Base-by-base conservation (phyloP, 2,329 filamentous ascomycete genomes). In the Fusarium albosuccineum region DNA sequence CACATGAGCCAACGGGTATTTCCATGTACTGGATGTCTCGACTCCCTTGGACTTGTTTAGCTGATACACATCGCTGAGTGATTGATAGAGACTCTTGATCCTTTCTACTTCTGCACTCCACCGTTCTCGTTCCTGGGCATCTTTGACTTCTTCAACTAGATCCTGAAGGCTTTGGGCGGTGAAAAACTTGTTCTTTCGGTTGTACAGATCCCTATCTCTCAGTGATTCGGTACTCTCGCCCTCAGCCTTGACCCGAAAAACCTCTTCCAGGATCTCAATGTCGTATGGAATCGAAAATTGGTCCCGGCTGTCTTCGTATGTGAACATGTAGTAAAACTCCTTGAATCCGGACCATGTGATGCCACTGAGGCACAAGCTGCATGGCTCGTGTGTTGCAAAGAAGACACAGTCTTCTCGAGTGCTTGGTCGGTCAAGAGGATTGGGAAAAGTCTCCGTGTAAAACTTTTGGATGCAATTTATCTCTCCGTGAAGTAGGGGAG, bases 391-490 rank as follows among this genome's bases (percentile, higher is more conserved):
- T 0, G 86, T 87, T 5, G 85, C 83, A 60, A 88, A 81, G 77
- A 88, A 88, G 71, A 88, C 70, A 76, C 85, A 87, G 69, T 85
- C 83, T 9, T 76, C 74, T 5, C 68, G 63, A 2, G 81, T 77
- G 37, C 74, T 74, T 0, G 82, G 82, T 1, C 83, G 79, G 10
- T 76, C 68, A 36, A 73, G 60, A 4, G 81, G 70, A 46, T 75
- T 64, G 11, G 79, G 73, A 61, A 77, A 76, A 17, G 71, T 70
- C 1, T 72, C 72, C 0, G 79, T 79, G 75, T 86, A 88, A 77
- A 88, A 88, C 33, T 82, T 76, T 68, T 87, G 85, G 74, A 88
- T 87, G 78, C 86, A 88, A 74, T 87, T 86, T 74, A 88, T 86
- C 67, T 88, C 86, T 62, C 86, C 86, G 73, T 88, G 86, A 9